These are phyloP conservation scores for Cairneyella variabilis DNA, from an alignment of 495 filamentous ascomycete genomes.

Conservation along the genomic window DNA sequence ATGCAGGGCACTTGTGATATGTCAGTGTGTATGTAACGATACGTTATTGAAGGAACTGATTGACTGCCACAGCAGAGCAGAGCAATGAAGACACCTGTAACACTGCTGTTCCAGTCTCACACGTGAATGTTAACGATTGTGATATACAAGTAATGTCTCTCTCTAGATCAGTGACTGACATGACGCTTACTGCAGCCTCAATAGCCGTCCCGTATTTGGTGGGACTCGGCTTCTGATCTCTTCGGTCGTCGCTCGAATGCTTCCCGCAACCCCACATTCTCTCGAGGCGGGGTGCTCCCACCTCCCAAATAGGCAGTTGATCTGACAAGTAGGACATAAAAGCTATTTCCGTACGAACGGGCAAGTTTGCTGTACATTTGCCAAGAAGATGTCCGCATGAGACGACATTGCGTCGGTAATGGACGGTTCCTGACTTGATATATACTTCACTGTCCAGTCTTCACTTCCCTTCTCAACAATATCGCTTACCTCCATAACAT, in stretches of 20 bases:
- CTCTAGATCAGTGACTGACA: too few relatives aligned
- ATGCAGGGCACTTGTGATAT: neutral
- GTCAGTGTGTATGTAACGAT: constrained; percentile 8
- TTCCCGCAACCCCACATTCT: neutral
- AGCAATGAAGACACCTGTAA: neutral
- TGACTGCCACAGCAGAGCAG: neutral
- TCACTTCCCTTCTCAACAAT: neutral
- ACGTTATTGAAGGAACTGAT: neutral
- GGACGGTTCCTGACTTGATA: neutral
- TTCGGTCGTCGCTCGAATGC: neutral
- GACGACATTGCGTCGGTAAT: neutral
- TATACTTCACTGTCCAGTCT: neutral
- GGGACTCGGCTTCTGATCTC: neutral
- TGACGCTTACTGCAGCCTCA: neutral
- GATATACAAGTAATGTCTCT: too few relatives aligned
- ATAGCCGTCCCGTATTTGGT: neutral
- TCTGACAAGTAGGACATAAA: neutral
- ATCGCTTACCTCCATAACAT: neutral
- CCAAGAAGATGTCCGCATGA: neutral
- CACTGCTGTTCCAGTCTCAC: neutral
- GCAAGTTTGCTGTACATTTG: neutral
- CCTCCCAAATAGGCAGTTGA: neutral
- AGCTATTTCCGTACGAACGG: neutral
- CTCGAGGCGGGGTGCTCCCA: neutral
- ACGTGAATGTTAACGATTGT: neutral